Conservation (phyloP, 2,329 filamentous ascomycete genomes). For the Fusarium luffae region DNA sequence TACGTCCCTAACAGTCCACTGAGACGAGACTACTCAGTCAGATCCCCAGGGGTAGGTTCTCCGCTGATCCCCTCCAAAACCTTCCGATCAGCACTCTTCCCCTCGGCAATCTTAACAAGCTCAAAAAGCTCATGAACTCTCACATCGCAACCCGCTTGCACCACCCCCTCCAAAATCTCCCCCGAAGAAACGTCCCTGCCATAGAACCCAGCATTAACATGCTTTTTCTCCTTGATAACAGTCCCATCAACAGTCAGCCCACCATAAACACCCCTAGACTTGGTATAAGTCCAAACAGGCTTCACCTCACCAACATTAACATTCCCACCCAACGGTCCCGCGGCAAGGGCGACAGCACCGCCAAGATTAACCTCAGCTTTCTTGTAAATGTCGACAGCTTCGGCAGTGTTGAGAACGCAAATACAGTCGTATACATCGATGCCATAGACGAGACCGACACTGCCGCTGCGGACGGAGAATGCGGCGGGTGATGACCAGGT, state of each 20-base stretch:
- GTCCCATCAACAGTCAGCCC: conserved; percentile 19
- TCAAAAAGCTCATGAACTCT: neutral
- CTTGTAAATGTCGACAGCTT: conserved; percentile 4
- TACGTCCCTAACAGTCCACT: no score
- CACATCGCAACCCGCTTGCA: neutral
- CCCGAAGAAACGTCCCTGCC: neutral
- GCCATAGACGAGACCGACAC: conserved; percentile 14
- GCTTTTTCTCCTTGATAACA: neutral
- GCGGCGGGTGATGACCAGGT: conserved; percentile 4
- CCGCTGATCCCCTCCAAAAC: neutral
- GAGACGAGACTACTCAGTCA: neutral
- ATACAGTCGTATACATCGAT: conserved; percentile 19
- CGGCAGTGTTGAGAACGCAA: conserved; percentile 6
- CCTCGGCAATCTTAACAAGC: conserved; percentile 5
- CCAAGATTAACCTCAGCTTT: conserved; percentile 14
- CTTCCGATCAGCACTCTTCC: neutral
- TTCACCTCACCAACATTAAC: neutral
- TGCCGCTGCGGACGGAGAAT: conserved; percentile 16
- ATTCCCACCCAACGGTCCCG: conserved; percentile 1
- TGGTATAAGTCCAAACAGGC: conserved; percentile 18
- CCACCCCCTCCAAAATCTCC: neutral
- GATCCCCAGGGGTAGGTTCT: accelerated
- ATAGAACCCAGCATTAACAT: neutral
- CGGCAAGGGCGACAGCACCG: conserved; percentile 5
- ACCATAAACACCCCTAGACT: conserved; percentile 6